A percentile compares a stretch with the other conserved stretches of the same genome.
phyloP scores from a whole-genome alignment of 495 filamentous ascomycete genomes.

The Trichoderma virens region DNA sequence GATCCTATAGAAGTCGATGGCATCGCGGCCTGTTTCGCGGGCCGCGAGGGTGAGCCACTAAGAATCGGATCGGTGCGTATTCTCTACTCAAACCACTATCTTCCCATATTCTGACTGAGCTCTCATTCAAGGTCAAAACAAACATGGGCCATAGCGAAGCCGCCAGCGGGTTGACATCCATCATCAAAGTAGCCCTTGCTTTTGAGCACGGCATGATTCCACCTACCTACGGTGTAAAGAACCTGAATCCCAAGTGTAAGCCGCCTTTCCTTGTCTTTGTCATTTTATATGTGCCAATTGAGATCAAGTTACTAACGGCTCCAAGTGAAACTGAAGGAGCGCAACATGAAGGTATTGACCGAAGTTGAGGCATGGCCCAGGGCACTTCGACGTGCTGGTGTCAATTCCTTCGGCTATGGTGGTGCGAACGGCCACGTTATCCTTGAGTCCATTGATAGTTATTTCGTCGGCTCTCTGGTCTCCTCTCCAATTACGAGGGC shows the following conservation, averaged over 20 bases:
- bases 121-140: conserved; percentile 31
- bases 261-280: background rate
- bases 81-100: background rate
- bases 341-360: conserved; percentile 21
- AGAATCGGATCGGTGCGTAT: conserved; percentile 14
- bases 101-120: conserved; percentile 7
- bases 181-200: conserved; percentile 45
- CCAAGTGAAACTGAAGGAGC: conserved; percentile 21
- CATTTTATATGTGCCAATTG: background rate
- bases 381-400: conserved; percentile 10
- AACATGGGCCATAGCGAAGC: conserved; percentile 48
- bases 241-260: conserved; percentile 36
- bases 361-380: conserved; percentile 13
- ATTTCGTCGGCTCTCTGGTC: conserved; percentile 3
- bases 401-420: conserved; percentile 33
- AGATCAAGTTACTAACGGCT: background rate
- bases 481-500: background rate
- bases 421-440: conserved; percentile 38
- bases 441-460: conserved; percentile 22
- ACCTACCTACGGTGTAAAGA: conserved; percentile 32
- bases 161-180: conserved; percentile 37
- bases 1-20: conserved; percentile 46
- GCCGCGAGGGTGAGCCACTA: conserved; percentile 9
- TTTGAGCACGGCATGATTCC: conserved; percentile 40
- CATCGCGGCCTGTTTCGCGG: conserved; percentile 16